Evolutionary conservation across 163 green algal species (phyloP), one percentile per base, ranked within the genome.

Genomic region (Scenedesmus sp.): DNA sequence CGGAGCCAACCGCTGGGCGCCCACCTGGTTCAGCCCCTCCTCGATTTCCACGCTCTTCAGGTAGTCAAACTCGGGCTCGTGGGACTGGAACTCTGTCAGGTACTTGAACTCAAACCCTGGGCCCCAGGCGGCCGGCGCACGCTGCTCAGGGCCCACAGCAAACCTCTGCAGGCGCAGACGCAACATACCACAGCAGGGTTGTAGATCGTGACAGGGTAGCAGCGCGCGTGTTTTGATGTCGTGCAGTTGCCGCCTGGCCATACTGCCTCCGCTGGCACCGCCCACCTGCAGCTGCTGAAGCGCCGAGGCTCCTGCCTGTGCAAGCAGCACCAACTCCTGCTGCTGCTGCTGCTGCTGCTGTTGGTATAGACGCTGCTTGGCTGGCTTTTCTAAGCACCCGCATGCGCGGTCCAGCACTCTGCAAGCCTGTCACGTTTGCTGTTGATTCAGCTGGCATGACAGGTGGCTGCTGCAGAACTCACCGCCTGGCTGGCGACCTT

Each of bases 51-150:
- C 86, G 0, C 94, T 98, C 93, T 99, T 99, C 0, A 99, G 95
- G 93, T 99, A 99, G 89, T 99, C 98, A 94, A 99, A 99, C 95
- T 99, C 98, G 7, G 98, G 97, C 93, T 99, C 97, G 93, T 99
- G 98, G 12, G 94, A 98, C 94, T 99, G 98, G 85, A 99, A 99
- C 95, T 99, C 98, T 5, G 98, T 99, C 46, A 99, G 96, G 94
- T 99, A 99, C 4, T 97, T 93, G 91, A 98, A 99, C 93, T 99
- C 98, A 83, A 98, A 98, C 15, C 94, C 89, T 10, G 93, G 92
- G 3, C 93, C 92, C 15, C 92, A 80, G 0, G 92, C 30, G 2
- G 12, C 65, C 1, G 92, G 76, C 20, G 85, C 59, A 0, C 93
- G 92, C 88, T 93, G 87, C 51, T 96, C 94, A 79, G 86, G 86